phyloP scores from a whole-genome alignment of 1,284 basidiomycete species.

The Phellopilus nigrolimitatus region DNA sequence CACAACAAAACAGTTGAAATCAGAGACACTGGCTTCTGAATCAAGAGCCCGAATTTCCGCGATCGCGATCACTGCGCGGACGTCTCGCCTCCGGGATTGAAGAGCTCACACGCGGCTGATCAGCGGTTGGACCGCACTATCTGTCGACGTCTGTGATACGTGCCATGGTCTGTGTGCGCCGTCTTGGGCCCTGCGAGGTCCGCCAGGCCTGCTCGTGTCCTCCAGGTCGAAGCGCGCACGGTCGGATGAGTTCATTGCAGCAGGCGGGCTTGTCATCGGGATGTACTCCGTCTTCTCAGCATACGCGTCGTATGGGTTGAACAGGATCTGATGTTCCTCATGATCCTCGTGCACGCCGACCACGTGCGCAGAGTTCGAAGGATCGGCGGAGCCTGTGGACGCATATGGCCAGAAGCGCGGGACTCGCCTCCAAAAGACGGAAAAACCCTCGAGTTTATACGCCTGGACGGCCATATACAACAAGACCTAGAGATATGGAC shows the following conservation, averaged over 20 bases:
- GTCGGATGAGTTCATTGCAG: background rate
- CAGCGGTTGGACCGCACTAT: background rate
- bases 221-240: background rate
- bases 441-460: slow-evolving; percentile 8
- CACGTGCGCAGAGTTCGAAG: too few species aligned
- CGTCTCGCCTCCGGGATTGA: too few species aligned
- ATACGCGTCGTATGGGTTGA: background rate
- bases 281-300: background rate
- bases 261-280: background rate
- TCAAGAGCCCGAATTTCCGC: too few species aligned
- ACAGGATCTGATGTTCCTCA: background rate
- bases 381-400: background rate
- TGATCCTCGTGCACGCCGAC: background rate
- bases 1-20: too few species aligned
- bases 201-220: background rate
- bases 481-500: background rate
- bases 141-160: slow-evolving; percentile 4
- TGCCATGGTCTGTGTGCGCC: background rate
- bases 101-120: background rate
- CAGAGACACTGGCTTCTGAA: too few species aligned
- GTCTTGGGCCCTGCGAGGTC: background rate
- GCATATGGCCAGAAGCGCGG: slow-evolving; percentile 6
- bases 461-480: slow-evolving; percentile 12
- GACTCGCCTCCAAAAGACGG: slow-evolving; percentile 10
- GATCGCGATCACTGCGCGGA: too few species aligned